phyloP scores from a whole-genome alignment of 2,329 filamentous ascomycete genomes.

The Cytospora piceicola region DNA sequence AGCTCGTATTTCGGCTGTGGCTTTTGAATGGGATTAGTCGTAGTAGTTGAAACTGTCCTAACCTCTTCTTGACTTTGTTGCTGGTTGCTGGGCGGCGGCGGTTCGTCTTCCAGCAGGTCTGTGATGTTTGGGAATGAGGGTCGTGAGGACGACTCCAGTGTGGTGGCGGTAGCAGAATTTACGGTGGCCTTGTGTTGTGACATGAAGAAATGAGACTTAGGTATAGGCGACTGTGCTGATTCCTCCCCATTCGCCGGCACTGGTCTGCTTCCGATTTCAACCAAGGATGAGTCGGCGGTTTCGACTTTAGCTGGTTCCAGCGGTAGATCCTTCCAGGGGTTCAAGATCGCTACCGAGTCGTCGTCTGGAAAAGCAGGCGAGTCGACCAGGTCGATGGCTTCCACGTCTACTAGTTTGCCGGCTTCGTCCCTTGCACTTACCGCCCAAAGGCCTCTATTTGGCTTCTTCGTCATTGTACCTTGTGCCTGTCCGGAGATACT shows the following conservation, averaged over 20 bases:
- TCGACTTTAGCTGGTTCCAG: slow-evolving; percentile 19
- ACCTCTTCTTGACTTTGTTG: slow-evolving; percentile 37
- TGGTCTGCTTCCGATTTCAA: slow-evolving; percentile 20
- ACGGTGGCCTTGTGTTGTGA: slow-evolving; percentile 30
- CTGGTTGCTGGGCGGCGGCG: slow-evolving; percentile 40
- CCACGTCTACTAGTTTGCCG: slow-evolving; percentile 66
- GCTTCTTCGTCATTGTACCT: slow-evolving; percentile 24
- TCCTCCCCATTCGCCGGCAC: neutral
- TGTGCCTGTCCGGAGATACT: slow-evolving; percentile 33
- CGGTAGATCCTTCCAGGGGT: slow-evolving; percentile 39
- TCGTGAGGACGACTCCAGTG: neutral
- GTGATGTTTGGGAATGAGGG: slow-evolving; percentile 13
- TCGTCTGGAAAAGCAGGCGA: slow-evolving; percentile 41
- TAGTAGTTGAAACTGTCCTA: slow-evolving; percentile 5
- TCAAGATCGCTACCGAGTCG: slow-evolving; percentile 26
- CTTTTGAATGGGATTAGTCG: slow-evolving; percentile 23
- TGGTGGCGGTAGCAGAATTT: slow-evolving; percentile 8
- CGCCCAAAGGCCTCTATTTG: slow-evolving; percentile 64
- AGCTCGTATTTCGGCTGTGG: slow-evolving; percentile 60
- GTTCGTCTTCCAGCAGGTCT: slow-evolving; percentile 31
- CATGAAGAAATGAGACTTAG: slow-evolving; percentile 32
- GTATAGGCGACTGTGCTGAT: slow-evolving; percentile 1
- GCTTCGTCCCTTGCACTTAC: slow-evolving; percentile 69
- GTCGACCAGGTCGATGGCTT: slow-evolving; percentile 63
- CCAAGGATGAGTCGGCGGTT: slow-evolving; percentile 19